Base-by-base conservation (phyloP, 1,284 basidiomycete species). In the Peniophora sp. region DNA sequence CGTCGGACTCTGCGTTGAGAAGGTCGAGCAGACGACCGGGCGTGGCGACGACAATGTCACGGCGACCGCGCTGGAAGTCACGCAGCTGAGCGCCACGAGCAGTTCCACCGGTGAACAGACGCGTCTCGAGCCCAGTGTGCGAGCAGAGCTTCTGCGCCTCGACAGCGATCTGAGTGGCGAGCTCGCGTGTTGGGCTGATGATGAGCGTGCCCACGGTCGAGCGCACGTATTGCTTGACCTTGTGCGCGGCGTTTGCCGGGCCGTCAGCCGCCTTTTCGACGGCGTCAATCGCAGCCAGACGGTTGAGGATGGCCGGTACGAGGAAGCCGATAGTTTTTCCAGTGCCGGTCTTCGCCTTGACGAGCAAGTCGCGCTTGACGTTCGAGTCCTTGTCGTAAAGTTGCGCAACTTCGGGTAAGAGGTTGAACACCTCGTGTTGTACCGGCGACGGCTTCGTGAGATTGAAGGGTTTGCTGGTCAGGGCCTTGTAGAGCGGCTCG, bases 241-340 rank as follows among this genome's bases (percentile, higher is more conserved):
- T 74, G 0, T 57, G 54, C 3, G 52, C 55, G 19, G 70, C 58
- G 10, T 74, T 75, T 16, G 73, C 63, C 44, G 78, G 72, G 48
- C 53, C 51, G 2, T 71, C 61, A 0, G 73, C 73, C 24, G 71
- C 61, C 47, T 68, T 63, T 8, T 65, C 72, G 41, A 68, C 62
- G 1, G 63, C 64, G 9, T 77, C 63, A 16, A 88, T 65, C 3
- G 72, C 65, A 45, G 74, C 74, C 8, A 86, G 39, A 11, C 92
- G 83, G 1, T 84, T 75, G 61, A 96, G 89, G 54, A 97, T 78
- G 11, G 90, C 89, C 3, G 93, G 93, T 3, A 97, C 77, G 49
- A 97, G 79, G 73, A 96, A 97, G 0, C 84, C 91, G 34, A 95
- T 71, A 0, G 93, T 97, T 70, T 97, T 97, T 48, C 93, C 93